Percentiles rank a stretch among this genome's conserved stretches.
phyloP scores from a whole-genome alignment of 257 asterid genomes.

The Fraxinus pennsylvanica region DNA sequence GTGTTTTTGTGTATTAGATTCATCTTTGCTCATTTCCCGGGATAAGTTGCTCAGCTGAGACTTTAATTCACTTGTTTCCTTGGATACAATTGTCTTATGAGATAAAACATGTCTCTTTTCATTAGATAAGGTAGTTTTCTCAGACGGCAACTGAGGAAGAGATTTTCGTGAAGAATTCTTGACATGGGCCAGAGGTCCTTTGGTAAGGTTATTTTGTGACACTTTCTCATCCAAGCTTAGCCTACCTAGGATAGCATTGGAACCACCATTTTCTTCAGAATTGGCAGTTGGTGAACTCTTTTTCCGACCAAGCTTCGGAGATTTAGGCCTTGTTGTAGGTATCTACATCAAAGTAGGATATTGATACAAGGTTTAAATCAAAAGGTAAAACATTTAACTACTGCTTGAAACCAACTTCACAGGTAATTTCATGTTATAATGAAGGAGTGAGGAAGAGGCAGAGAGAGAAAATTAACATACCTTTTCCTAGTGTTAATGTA shows the following conservation, averaged over 20 bases:
- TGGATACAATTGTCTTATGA: slow-evolving; percentile 14
- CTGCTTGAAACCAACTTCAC: neutral
- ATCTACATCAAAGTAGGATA: slow-evolving; percentile 45
- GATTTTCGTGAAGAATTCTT: slow-evolving; percentile 34
- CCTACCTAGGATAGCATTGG: slow-evolving; percentile 46
- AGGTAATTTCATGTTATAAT: neutral
- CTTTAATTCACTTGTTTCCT: slow-evolving; percentile 19
- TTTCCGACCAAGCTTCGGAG: slow-evolving; percentile 90
- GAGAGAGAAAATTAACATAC: neutral
- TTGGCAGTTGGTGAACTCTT: slow-evolving; percentile 42
- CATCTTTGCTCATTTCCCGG: slow-evolving; percentile 33
- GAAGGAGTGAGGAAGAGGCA: neutral
- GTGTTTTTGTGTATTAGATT: slow-evolving; percentile 24
- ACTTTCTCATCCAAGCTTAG: slow-evolving; percentile 70
- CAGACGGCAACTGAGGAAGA: slow-evolving; percentile 39
- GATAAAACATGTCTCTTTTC: slow-evolving; percentile 15
- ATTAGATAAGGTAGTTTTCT: slow-evolving; percentile 28
- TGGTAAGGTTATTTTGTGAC: slow-evolving; percentile 31
- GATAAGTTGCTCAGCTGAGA: slow-evolving; percentile 19
- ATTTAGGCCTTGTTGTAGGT: slow-evolving; percentile 82
- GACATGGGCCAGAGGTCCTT: slow-evolving; percentile 23
- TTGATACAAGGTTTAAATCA: neutral
- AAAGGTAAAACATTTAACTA: slow-evolving; percentile 9
- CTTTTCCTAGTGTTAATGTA: neutral
- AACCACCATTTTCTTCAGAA: slow-evolving; percentile 49